Base-by-base conservation (phyloP, 148 eudicot species). In the Camellia sinensis region DNA sequence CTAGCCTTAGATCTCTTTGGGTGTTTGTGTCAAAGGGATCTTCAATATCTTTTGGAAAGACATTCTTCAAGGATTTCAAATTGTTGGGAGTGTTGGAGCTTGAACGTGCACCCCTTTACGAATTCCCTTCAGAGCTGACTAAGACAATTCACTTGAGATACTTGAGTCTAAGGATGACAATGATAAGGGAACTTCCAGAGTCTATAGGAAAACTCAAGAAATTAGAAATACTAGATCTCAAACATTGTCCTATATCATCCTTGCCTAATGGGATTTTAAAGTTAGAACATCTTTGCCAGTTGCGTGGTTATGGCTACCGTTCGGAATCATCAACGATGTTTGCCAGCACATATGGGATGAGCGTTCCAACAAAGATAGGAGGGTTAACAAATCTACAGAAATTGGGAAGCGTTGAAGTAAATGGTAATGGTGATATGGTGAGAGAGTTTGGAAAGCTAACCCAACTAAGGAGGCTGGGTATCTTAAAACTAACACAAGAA, bases 201-300 rank as follows among this genome's bases (percentile, higher is more conserved):
- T 29, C 37, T 1, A 29, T 0, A 29, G 37, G 37, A 29, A 29
- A 29, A 29, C 37, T 29, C 37, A 29, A 29, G 0, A 29, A 29
- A 29, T 1, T 29, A 29, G 37, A 29, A 29, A 29, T 29, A 29
- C 37, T 29, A 29, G 37, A 29, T 29, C 37, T 29, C 37, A 29
- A 29, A 29, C 37, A 29, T 29, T 29, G 37, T 29, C 37, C 37
- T 29, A 29, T 75, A 60, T 57, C 78, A 57, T 74, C 52, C 8
- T 4, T 75, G 62, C 67, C 69, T n/a, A 43, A 18, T 8, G 69
- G 54, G 41, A 76, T 76, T 69, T 76, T 62, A n/a, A 63, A 76
- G 53, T 43, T 76, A 66, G 14, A 76, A 76, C 48, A 76, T 52
- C 45, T 76, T 13, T 2, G 11, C 53, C 69, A 76, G 67, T 21